These are phyloP conservation scores for Arabis alpina DNA, from an alignment of 345 rosid genomes.

Conservation along the genomic window DNA sequence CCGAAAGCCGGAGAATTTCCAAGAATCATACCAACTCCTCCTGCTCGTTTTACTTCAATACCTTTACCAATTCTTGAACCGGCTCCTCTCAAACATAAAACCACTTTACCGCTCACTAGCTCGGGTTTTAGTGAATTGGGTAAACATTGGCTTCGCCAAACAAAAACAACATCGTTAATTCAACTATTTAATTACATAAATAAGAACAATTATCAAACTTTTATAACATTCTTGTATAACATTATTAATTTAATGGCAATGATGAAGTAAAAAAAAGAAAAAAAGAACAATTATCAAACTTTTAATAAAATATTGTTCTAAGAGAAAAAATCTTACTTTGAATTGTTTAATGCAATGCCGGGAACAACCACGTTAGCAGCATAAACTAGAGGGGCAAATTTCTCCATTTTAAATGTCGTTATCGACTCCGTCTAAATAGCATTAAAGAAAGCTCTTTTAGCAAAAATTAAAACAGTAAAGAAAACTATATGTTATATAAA, in stretches of 20 bases:
- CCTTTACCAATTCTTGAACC: conserved; percentile 67
- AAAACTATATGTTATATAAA: conserved; percentile 30
- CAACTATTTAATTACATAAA: neutral
- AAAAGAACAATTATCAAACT: too few species aligned
- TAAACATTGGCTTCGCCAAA: conserved; percentile 64
- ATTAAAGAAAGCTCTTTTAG: neutral
- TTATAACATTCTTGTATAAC: too few species aligned
- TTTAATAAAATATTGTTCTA: too few species aligned
- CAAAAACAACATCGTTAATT: neutral
- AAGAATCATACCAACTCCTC: conserved; percentile 73
- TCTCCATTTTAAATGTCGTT: conserved; percentile 52
- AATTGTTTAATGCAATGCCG: conserved; percentile 43
- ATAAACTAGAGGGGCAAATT: conserved; percentile 59
- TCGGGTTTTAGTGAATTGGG: conserved; percentile 59
- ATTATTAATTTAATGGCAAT: too few species aligned
- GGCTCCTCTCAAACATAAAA: conserved; percentile 70
- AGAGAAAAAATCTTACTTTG: conserved; percentile 47
- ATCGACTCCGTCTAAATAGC: conserved; percentile 62
- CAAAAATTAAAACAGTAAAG: neutral
- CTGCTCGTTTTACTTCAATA: conserved; percentile 79
- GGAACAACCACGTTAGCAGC: conserved; percentile 63
- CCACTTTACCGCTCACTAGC: conserved; percentile 79
- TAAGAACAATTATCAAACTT: neutral
- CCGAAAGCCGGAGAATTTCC: conserved; percentile 55
- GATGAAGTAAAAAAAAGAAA: too few species aligned